phyloP scores from a whole-genome alignment of 768 basidiomycete species.

The Artomyces pyxidatus region DNA sequence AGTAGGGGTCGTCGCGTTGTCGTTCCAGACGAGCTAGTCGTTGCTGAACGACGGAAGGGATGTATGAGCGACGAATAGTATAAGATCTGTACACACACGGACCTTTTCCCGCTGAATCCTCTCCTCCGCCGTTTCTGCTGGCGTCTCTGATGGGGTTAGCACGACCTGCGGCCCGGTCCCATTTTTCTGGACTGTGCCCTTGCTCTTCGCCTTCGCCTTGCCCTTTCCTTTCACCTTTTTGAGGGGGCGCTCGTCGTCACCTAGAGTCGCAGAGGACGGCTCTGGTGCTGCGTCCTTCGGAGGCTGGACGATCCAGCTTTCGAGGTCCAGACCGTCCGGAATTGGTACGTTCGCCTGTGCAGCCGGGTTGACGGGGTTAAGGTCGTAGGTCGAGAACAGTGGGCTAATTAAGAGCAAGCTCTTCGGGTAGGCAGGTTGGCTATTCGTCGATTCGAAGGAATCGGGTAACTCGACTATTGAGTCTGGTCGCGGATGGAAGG shows the following conservation, averaged over 20 bases:
- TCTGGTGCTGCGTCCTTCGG: slow-evolving; percentile 28
- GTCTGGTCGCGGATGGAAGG: slow-evolving; percentile 35
- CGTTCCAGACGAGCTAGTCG: slow-evolving; percentile 70
- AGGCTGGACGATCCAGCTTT: slow-evolving; percentile 75
- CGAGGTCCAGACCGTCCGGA: slow-evolving; percentile 82
- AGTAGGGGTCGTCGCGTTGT: slow-evolving; percentile 84
- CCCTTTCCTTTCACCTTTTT: slow-evolving; percentile 38
- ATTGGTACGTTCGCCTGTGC: slow-evolving; percentile 79
- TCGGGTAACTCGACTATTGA: slow-evolving; percentile 28
- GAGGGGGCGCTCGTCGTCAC: slow-evolving; percentile 28
- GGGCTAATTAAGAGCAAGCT: slow-evolving; percentile 81
- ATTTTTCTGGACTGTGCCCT: slow-evolving; percentile 22
- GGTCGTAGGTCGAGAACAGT: slow-evolving; percentile 66
- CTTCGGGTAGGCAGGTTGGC: slow-evolving; percentile 70
- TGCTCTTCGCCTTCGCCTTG: slow-evolving; percentile 33
- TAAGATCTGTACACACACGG: slow-evolving; percentile 2
- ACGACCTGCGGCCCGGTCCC: slow-evolving; percentile 14
- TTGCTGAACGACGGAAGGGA: slow-evolving; percentile 36
- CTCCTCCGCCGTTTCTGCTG: slow-evolving; percentile 47
- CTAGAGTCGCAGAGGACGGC: slow-evolving; percentile 25
- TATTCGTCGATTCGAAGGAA: slow-evolving; percentile 20
- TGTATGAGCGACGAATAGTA: background rate
- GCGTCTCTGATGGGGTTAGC: slow-evolving; percentile 21
- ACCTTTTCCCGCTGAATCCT: slow-evolving; percentile 57
- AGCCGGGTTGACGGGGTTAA: slow-evolving; percentile 72